Evolutionary conservation across 2,329 filamentous ascomycete species (phyloP).

Genomic region (Magnaporthiopsis poae): DNA sequence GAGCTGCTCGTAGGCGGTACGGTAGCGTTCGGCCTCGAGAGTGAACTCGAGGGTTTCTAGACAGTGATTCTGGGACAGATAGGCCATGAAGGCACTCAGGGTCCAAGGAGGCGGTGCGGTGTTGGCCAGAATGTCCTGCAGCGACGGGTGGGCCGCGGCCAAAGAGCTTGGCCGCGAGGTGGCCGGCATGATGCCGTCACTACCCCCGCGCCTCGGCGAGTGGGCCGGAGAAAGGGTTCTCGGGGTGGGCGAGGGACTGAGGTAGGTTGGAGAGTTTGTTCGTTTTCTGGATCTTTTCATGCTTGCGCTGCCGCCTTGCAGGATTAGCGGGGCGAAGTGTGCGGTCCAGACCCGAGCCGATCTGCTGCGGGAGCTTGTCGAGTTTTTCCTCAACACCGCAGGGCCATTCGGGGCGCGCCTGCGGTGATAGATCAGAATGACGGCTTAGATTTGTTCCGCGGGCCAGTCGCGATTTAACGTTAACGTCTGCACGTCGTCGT

Average conservation of each 20-base stretch:
- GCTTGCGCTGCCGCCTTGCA: constrained; percentile 6
- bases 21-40: constrained; percentile 82
- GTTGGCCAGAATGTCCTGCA: constrained; percentile 82
- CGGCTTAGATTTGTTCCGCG: too few species aligned
- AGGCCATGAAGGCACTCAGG: constrained; percentile 86
- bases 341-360: background rate
- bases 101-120: constrained; percentile 81
- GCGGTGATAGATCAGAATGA: too few species aligned
- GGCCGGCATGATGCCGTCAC: constrained; percentile 31
- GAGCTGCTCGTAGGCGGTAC: constrained; percentile 43
- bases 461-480: too few species aligned
- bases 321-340: background rate
- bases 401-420: background rate
- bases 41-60: constrained; percentile 94
- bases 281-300: constrained; percentile 30
- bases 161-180: constrained; percentile 41
- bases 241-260: constrained; percentile 27
- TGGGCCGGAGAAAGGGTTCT: constrained; percentile 33
- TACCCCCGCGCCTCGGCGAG: constrained; percentile 27
- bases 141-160: constrained; percentile 50
- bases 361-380: background rate
- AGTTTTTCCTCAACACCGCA: background rate
- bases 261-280: constrained; percentile 33
- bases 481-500: too few species aligned
- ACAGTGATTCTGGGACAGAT: constrained; percentile 92